Evolutionary conservation across 2,329 filamentous ascomycete genomes (phyloP).

Genomic region (Phyllosticta citribraziliensis): DNA sequence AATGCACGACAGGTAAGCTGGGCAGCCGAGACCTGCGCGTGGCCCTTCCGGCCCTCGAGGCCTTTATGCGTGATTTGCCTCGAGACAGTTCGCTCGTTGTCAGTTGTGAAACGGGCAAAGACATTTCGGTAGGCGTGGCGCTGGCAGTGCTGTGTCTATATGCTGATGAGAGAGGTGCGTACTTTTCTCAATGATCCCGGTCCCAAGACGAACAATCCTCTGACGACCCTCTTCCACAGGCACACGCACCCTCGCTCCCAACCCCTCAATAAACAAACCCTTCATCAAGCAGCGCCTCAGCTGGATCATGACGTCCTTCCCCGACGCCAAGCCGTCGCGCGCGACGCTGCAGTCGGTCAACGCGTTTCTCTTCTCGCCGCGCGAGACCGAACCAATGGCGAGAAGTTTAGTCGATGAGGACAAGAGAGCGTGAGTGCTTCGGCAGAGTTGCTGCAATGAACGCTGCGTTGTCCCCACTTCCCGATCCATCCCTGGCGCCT

Average conservation of each 20-base stretch:
- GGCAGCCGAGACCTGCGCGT: constrained; percentile 75
- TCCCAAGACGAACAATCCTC: no score
- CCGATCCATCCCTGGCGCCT: no score
- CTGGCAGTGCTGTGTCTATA: constrained; percentile 68
- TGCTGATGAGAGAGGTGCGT: constrained; percentile 52
- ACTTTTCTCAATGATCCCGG: no score
- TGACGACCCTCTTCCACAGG: background rate
- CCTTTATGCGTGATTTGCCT: constrained; percentile 17
- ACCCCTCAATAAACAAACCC: constrained; percentile 52
- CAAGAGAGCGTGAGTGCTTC: no score
- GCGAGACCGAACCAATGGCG: background rate
- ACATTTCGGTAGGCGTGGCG: constrained; percentile 68
- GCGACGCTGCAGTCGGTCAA: constrained; percentile 87
- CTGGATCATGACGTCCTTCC: constrained; percentile 71
- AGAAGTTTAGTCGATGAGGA: no score
- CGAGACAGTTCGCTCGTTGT: constrained; percentile 39
- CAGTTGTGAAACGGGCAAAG: constrained; percentile 66
- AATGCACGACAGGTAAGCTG: constrained; percentile 61
- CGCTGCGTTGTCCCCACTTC: no score
- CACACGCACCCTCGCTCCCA: background rate
- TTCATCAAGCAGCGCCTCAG: constrained; percentile 68
- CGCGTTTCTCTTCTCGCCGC: constrained; percentile 59
- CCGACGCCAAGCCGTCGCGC: constrained; percentile 73
- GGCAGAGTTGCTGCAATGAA: no score
- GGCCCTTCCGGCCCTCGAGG: constrained; percentile 44